phyloP scores from a whole-genome alignment of 2,329 filamentous ascomycete genomes.

The Fusarium devonianum region DNA sequence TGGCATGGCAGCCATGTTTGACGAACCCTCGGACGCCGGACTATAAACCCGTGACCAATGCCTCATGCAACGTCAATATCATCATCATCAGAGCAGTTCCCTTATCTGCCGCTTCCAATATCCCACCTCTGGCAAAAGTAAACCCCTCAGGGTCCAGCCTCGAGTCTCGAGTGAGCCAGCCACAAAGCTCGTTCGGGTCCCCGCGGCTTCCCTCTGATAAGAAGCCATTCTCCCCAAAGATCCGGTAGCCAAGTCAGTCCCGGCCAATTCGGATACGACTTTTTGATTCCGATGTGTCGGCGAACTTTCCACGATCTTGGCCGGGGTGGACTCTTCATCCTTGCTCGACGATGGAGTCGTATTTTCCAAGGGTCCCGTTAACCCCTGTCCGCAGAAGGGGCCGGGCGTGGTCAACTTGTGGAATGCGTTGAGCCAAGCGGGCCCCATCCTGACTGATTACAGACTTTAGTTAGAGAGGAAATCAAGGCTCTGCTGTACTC shows the following conservation, averaged over 20 bases:
- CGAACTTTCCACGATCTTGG: conserved; percentile 14
- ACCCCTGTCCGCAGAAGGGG: neutral
- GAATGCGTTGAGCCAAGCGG: conserved; percentile 23
- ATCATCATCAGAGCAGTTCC: too few species aligned
- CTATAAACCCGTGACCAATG: conserved; percentile 17
- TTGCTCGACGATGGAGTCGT: conserved; percentile 1
- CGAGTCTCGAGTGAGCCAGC: conserved; percentile 7
- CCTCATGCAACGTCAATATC: neutral
- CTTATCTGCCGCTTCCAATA: too few species aligned
- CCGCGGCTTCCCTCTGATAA: neutral
- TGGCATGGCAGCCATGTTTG: neutral
- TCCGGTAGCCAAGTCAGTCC: conserved; percentile 5
- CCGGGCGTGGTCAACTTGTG: conserved; percentile 15
- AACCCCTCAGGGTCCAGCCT: conserved; percentile 8
- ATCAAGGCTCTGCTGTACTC: too few species aligned
- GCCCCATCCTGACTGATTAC: conserved; percentile 7
- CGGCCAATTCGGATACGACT: neutral
- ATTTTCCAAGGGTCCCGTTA: conserved; percentile 7
- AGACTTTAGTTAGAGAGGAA: neutral
- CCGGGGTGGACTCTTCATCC: neutral
- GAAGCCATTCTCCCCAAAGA: conserved; percentile 3
- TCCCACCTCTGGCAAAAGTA: conserved; percentile 7
- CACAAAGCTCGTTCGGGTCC: conserved; percentile 16
- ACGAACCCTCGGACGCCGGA: conserved; percentile 5
- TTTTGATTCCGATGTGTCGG: neutral